phyloP scores from a whole-genome alignment of 768 basidiomycete species.

The Termitomyces sp. region DNA sequence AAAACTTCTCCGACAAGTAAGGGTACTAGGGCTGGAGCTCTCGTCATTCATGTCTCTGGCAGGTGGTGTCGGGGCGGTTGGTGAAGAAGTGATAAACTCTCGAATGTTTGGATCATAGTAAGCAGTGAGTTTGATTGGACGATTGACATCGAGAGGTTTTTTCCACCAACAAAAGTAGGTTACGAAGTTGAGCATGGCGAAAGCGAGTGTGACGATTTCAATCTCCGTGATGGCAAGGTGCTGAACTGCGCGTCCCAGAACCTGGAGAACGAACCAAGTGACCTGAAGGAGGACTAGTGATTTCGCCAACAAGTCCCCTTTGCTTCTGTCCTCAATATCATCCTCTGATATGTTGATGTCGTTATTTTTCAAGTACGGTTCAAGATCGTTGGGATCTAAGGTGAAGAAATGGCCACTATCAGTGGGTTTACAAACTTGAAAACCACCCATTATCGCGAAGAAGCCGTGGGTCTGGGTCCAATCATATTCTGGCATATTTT shows the following conservation, averaged over 20 bases:
- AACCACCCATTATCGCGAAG: constrained; percentile 29
- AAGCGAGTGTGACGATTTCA: constrained; percentile 31
- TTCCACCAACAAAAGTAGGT: constrained; percentile 34
- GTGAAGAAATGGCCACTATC: not conserved
- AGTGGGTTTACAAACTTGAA: constrained; percentile 12
- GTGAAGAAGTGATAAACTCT: too few species aligned
- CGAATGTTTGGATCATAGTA: not conserved
- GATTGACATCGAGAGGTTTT: constrained; percentile 29
- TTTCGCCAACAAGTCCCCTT: constrained; percentile 25
- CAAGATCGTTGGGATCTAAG: not conserved
- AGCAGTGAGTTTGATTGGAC: constrained; percentile 8
- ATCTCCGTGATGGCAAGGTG: constrained; percentile 26
- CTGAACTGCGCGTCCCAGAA: constrained; percentile 20
- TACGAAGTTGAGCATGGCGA: constrained; percentile 24
- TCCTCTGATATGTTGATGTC: too few species aligned
- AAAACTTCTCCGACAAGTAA: too few species aligned
- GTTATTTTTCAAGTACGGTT: too few species aligned
- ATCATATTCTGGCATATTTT: constrained; percentile 7
- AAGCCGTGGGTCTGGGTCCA: constrained; percentile 25
- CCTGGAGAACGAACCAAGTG: constrained; percentile 29
- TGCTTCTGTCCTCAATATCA: constrained; percentile 19
- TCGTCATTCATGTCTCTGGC: too few species aligned
- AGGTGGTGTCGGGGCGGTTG: too few species aligned
- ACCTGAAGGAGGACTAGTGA: constrained; percentile 26
- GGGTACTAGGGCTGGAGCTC: too few species aligned